phyloP scores from a whole-genome alignment of 192 early-diverging fungal genomes.

The Umbelopsis isabellina region DNA sequence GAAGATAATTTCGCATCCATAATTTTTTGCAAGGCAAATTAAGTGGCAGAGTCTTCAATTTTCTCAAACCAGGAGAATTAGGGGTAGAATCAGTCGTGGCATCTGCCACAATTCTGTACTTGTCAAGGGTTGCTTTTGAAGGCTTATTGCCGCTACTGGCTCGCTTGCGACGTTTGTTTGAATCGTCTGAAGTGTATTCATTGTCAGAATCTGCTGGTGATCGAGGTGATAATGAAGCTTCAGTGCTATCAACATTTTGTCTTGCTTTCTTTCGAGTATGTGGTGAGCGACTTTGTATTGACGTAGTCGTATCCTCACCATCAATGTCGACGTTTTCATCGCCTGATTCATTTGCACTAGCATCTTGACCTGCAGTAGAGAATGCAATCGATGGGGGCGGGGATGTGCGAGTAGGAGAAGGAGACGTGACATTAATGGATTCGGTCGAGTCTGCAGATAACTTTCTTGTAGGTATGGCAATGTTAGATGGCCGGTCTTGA shows the following conservation, averaged over 20 bases:
- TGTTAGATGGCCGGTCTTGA: background rate
- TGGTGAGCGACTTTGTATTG: no score
- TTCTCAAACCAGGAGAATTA: background rate
- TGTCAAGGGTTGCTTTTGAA: background rate
- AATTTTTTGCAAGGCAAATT: slow-evolving; percentile 22
- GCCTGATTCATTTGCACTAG: slow-evolving; percentile 18
- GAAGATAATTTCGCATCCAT: slow-evolving; percentile 15
- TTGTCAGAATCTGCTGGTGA: no score
- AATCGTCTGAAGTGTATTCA: no score
- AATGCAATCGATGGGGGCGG: slow-evolving; percentile 5
- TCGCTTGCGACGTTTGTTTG: no score
- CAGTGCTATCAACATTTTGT: no score
- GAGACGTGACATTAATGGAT: slow-evolving; percentile 21
- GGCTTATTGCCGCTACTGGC: no score
- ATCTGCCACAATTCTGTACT: background rate
- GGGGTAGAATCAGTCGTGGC: background rate
- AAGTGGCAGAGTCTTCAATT: slow-evolving; percentile 3
- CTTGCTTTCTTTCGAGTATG: no score
- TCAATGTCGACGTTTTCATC: slow-evolving; percentile 19
- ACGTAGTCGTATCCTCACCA: background rate
- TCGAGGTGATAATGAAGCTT: no score
- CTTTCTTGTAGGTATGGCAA: slow-evolving; percentile 4
- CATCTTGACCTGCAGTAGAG: slow-evolving; percentile 15
- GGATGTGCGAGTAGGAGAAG: slow-evolving; percentile 7
- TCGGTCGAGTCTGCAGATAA: slow-evolving; percentile 7